These are phyloP conservation scores for Bipolaris zeicola DNA, from an alignment of 2,329 filamentous ascomycete species.

Conservation along the genomic window DNA sequence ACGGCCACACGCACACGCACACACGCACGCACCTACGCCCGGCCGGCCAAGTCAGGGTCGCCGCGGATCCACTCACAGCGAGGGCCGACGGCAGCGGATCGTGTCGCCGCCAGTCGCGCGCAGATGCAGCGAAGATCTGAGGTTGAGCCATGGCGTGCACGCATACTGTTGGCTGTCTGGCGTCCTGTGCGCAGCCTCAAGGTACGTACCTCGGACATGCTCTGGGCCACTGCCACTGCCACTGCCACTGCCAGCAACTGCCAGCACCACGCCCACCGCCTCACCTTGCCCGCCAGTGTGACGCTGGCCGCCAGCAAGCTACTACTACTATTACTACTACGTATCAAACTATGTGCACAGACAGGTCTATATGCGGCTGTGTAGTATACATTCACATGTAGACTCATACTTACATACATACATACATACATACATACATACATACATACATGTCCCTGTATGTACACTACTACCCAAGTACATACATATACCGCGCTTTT, in stretches of 20 bases:
- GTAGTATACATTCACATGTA: too few species aligned
- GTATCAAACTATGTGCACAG: too few species aligned
- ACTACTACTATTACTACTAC: too few species aligned
- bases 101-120: constrained; percentile 26
- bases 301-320: background rate
- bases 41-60: constrained; percentile 23
- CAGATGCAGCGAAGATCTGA: constrained; percentile 34
- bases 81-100: constrained; percentile 31
- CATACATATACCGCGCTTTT: background rate
- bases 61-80: constrained; percentile 12
- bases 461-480: background rate
- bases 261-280: constrained; percentile 11
- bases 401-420: too few species aligned
- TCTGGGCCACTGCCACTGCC: background rate
- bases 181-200: background rate
- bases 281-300: background rate
- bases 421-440: too few species aligned
- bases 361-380: too few species aligned
- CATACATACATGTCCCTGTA: too few species aligned
- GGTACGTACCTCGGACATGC: constrained; percentile 14
- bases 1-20: too few species aligned
- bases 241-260: background rate
- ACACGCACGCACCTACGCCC: background rate
- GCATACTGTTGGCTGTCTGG: constrained; percentile 14
- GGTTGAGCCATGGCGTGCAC: constrained; percentile 29